phyloP scores from a whole-genome alignment of 2,329 filamentous ascomycete species.

The Fonsecaea erecta region DNA sequence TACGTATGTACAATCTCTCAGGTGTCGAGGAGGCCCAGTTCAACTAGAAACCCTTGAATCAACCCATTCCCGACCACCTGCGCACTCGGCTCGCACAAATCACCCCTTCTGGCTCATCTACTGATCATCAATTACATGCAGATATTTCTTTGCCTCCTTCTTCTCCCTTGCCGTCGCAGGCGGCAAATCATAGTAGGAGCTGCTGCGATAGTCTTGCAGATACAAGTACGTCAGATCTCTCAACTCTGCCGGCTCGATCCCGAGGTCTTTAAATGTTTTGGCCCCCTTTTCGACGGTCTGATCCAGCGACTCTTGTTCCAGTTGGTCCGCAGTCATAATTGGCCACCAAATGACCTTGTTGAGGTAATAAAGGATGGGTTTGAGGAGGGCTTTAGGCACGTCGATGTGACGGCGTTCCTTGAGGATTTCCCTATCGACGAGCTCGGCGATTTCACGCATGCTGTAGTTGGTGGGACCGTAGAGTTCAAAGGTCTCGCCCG shows the following conservation, averaged over 20 bases:
- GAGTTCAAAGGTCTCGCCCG: conserved; percentile 88
- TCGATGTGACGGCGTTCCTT: conserved; percentile 91
- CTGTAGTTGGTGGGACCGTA: conserved; percentile 93
- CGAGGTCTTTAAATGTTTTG: conserved; percentile 94
- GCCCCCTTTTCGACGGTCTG: conserved; percentile 87
- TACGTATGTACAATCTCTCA: conserved; percentile 7
- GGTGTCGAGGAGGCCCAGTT: neutral
- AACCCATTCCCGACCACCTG: neutral
- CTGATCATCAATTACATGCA: conserved; percentile 90
- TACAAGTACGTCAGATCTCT: conserved; percentile 90
- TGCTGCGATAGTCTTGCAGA: conserved; percentile 88
- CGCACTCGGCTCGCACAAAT: neutral
- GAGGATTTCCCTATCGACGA: conserved; percentile 91
- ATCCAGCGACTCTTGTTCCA: conserved; percentile 91
- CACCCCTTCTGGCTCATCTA: conserved; percentile 43
- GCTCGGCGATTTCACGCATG: conserved; percentile 79
- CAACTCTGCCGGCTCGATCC: conserved; percentile 85
- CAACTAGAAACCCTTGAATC: neutral
- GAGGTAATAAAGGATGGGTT: conserved; percentile 72
- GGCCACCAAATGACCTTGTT: conserved; percentile 92
- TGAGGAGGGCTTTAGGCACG: conserved; percentile 77
- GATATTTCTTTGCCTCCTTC: conserved; percentile 92
- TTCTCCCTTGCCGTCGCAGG: conserved; percentile 94
- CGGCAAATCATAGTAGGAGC: conserved; percentile 88
- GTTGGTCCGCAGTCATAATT: conserved; percentile 74